Base-by-base conservation (phyloP, 2,329 filamentous ascomycete genomes). In the Penicillium glabrum region DNA sequence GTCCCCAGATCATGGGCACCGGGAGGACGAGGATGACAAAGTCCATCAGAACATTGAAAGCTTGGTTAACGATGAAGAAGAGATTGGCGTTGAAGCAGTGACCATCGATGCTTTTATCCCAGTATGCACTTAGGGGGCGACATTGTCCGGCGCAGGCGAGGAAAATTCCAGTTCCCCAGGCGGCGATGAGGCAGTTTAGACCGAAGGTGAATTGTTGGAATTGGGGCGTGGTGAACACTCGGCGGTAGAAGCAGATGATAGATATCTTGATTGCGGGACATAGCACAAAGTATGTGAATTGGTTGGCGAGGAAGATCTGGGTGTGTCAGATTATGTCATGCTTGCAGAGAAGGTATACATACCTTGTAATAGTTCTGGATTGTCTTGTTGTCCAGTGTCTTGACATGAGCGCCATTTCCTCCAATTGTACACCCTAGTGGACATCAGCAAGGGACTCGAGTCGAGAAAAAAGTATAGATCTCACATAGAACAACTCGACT, bases 211-310 rank as follows among this genome's bases (percentile, higher is more conserved):
- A 54, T 24, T 54, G 50, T 53, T 70, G 69, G 59, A 72, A 72
- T 39, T 53, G 54, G 13, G 64, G 66, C 13, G 64, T 69, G 26
- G 68, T 63, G 62, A 72, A 72, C 16, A 72, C 54, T 8, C 69
- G 69, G 16, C 70, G 70, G 57, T 72, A 72, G 66, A 72, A 72
- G 59, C 69, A 72, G 52, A 72, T 59, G 51, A 72, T 69, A 44
- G 69, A 72, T 46, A 72, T 70, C 43, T 72, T 72, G 59, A 71
- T 68, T 43, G 60, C 59, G 3, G 69, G 69, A 33, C 69, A 70
- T 39, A 72, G 61, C 11, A 69, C 16, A 58, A 72, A 72, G 54
- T 72, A 72, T 29, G 68, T 69, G 57, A 72, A 72, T 57, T 71
- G 66, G 54, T 72, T 72, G 48, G 69, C 64, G 8, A 72, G 64